Conservation (phyloP, 345 rosid genomes). For the Populus pruinosa region DNA sequence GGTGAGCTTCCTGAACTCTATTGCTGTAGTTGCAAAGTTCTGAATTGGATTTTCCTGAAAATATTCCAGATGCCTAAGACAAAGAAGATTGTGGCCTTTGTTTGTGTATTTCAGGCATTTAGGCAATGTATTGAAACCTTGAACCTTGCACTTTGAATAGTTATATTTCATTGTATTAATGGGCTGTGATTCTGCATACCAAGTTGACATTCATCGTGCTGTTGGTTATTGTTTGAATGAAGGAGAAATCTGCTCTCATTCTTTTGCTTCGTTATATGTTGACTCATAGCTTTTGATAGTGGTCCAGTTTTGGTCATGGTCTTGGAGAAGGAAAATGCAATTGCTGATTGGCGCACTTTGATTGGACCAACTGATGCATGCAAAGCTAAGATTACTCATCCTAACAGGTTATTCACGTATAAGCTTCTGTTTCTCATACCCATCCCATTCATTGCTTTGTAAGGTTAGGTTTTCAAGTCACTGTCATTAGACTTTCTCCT, state of each 20-base stretch:
- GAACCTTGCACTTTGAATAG: too few relatives aligned
- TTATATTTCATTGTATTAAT: neutral
- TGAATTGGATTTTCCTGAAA: neutral
- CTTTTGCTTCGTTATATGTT: neutral
- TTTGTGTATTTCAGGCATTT: too few relatives aligned
- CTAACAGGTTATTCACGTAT: constrained; percentile 1
- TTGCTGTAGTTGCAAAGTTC: neutral
- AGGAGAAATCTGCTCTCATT: neutral
- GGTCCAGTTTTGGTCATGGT: constrained; percentile 80
- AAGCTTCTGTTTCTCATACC: neutral
- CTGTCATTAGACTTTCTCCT: neutral
- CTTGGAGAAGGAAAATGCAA: constrained; percentile 71
- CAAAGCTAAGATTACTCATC: constrained; percentile 70
- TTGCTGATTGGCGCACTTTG: constrained; percentile 75
- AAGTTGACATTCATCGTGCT: neutral
- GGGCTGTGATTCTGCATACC: neutral
- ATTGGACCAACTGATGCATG: constrained; percentile 80
- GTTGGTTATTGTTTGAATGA: neutral
- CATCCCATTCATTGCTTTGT: neutral
- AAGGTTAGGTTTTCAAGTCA: neutral
- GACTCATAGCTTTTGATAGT: constrained; percentile 28
- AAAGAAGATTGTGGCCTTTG: too few relatives aligned
- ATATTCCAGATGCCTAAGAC: too few relatives aligned
- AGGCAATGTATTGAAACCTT: too few relatives aligned
- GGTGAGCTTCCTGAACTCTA: neutral